Evolutionary conservation across 2,329 filamentous ascomycete species (phyloP).

Genomic region (Parastagonospora avenae): DNA sequence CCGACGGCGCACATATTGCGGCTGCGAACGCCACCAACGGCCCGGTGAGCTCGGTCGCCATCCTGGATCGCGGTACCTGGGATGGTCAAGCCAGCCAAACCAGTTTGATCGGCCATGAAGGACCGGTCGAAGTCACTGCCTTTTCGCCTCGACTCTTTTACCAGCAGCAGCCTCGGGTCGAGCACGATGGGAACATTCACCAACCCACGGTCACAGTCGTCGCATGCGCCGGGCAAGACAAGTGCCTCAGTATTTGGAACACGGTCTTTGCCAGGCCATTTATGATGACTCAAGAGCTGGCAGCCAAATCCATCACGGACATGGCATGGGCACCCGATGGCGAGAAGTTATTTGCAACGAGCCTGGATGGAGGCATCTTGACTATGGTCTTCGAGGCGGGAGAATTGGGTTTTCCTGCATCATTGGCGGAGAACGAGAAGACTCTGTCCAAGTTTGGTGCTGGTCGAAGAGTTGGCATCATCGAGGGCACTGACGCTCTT

Average conservation of each 20-base stretch:
- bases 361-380: slow-evolving; percentile 87
- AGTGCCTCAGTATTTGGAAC: slow-evolving; percentile 96
- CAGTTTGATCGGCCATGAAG: slow-evolving; percentile 98
- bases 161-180: slow-evolving; percentile 64
- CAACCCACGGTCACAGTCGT: slow-evolving; percentile 81
- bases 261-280: slow-evolving; percentile 92
- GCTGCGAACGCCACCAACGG: slow-evolving; percentile 97
- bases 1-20: slow-evolving; percentile 95
- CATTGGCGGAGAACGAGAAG: slow-evolving; percentile 87
- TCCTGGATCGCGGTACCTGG: slow-evolving; percentile 90
- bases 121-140: slow-evolving; percentile 93
- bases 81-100: slow-evolving; percentile 69
- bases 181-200: slow-evolving; percentile 53
- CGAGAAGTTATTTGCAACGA: slow-evolving; percentile 81
- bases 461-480: slow-evolving; percentile 85
- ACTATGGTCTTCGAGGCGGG: slow-evolving; percentile 81
- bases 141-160: slow-evolving; percentile 93
- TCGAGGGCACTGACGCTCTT: slow-evolving; percentile 89
- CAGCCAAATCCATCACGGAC: slow-evolving; percentile 91
- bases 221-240: slow-evolving; percentile 95
- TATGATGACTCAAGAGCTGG: slow-evolving; percentile 86
- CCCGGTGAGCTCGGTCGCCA: slow-evolving; percentile 94
- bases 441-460: slow-evolving; percentile 91
- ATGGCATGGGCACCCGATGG: slow-evolving; percentile 93
- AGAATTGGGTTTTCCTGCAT: slow-evolving; percentile 87